Evolutionary conservation across 2,329 filamentous ascomycete species (phyloP), one percentile per base, ranked within the genome.

Genomic region (Blastomyces gilchristii): DNA sequence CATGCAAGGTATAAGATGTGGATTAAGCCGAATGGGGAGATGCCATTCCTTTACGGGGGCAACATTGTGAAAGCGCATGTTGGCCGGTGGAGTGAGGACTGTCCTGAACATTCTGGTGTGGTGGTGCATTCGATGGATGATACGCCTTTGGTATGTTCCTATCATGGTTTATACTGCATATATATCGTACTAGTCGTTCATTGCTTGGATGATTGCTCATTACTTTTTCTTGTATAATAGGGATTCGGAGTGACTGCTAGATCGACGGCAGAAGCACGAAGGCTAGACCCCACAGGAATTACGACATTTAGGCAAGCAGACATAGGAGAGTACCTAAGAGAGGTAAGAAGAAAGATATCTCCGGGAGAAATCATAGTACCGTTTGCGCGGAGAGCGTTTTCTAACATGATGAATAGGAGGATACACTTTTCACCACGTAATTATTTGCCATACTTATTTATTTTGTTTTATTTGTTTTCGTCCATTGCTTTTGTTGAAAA

Each of bases 1-100:
- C 91, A 97, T 75, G 93, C 93, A 54, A 83, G 94, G 64, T 96
- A 96, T 79, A 97, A 97, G 85, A 87, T 97, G 69, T 97, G 92
- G 91, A 87, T 99, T 69, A 95, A 95, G 78, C 84, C 87, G 64
- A 97, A 97, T 77, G 94, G 94, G 68, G 92, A 95, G 72, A 96
- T 97, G 91, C 93, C 94, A 0, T 97, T 96, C 75, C 79, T 99
- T 57, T 99, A 97, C 77, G 94, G 94, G 61, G 90, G 90, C 63
- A 92, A 97, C 76, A 82, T 96, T 61, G 85, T 95, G 69, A 90
- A 90, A 75, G 88, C 87, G 41, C 88, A 91, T 74, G 84, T 94
- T 22, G 90, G 90, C 25, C 80, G 91, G 65, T 93, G 89, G 87
- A 89, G 86, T 50, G 91, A 96, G 71, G 93, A 97, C 79, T 92